A percentile compares a stretch with the other conserved stretches of the same genome.
phyloP scores from a whole-genome alignment of 75 land plant species.

The Picea sitchensis region DNA sequence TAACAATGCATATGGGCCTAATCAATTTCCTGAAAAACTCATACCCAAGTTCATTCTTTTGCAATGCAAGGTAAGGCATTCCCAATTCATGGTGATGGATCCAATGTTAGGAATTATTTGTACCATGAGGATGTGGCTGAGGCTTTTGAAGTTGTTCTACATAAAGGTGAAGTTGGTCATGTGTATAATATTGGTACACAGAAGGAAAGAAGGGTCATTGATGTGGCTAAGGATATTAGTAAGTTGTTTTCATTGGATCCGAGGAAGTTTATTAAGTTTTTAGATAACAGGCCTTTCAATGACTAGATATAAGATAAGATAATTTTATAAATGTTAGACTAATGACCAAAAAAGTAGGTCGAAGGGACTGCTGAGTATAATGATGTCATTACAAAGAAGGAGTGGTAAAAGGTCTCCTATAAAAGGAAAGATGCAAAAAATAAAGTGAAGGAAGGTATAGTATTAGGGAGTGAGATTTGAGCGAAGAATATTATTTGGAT shows the following conservation, averaged over 20 bases:
- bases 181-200: conserved; percentile 34
- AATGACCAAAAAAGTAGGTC: too few species aligned
- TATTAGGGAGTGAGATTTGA: too few species aligned
- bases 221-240: conserved; percentile 34
- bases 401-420: too few species aligned
- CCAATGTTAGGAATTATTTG: conserved; percentile 32
- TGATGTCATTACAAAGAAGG: too few species aligned
- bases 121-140: conserved; percentile 35
- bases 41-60: conserved; percentile 20
- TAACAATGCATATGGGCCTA: conserved; percentile 21
- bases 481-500: conserved; percentile 17
- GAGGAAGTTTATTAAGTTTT: conserved; percentile 19
- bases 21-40: conserved; percentile 17
- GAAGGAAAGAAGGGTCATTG: conserved; percentile 28
- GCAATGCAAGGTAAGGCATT: conserved; percentile 21
- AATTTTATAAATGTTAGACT: too few species aligned
- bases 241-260: conserved; percentile 21
- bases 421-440: too few species aligned
- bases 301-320: conserved; percentile 4
- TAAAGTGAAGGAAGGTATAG: too few species aligned
- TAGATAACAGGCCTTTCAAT: conserved; percentile 32
- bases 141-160: conserved; percentile 35
- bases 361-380: too few species aligned
- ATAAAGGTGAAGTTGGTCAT: conserved; percentile 34
- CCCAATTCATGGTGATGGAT: conserved; percentile 34